Evolutionary conservation across 768 basidiomycete species (phyloP).

Genomic region (Podaxis pistillaris): DNA sequence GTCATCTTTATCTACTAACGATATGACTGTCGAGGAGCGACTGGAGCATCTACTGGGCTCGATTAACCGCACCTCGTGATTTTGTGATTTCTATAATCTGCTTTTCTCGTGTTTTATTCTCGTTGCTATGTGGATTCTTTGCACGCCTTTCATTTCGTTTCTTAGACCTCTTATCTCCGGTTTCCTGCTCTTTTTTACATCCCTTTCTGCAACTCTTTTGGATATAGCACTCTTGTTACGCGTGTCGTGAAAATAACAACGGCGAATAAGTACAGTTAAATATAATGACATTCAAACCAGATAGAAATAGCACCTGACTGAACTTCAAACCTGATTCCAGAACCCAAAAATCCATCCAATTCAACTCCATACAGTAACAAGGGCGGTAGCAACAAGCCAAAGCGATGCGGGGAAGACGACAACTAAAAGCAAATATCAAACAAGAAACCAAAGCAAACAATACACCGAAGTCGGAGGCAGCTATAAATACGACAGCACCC

Average conservation of each 20-base stretch:
- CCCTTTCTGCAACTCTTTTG: not conserved
- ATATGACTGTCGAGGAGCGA: constrained; percentile 73
- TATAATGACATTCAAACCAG: not conserved
- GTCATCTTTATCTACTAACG: constrained; percentile 63
- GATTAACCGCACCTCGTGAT: constrained; percentile 30
- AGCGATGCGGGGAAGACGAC: not conserved
- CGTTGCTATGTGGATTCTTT: constrained; percentile 15
- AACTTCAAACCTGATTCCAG: not conserved
- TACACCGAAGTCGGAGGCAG: not conserved
- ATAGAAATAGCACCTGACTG: not conserved
- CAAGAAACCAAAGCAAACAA: constrained; percentile 14
- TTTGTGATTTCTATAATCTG: constrained; percentile 24
- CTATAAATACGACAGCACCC: constrained; percentile 6
- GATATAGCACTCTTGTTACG: constrained; percentile 10
- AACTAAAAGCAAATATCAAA: not conserved
- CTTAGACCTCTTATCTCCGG: constrained; percentile 19
- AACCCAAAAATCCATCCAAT: not conserved
- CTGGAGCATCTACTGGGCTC: constrained; percentile 69
- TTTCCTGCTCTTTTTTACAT: not conserved
- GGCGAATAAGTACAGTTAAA: constrained; percentile 4
- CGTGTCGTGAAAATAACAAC: constrained; percentile 9
- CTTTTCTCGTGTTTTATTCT: constrained; percentile 21
- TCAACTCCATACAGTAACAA: not conserved
- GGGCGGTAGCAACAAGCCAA: not conserved
- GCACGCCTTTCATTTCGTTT: constrained; percentile 17